These are phyloP conservation scores for Vanderwaltozyma tropicalis DNA, from an alignment of 805 yeast species.

Conservation along the genomic window DNA sequence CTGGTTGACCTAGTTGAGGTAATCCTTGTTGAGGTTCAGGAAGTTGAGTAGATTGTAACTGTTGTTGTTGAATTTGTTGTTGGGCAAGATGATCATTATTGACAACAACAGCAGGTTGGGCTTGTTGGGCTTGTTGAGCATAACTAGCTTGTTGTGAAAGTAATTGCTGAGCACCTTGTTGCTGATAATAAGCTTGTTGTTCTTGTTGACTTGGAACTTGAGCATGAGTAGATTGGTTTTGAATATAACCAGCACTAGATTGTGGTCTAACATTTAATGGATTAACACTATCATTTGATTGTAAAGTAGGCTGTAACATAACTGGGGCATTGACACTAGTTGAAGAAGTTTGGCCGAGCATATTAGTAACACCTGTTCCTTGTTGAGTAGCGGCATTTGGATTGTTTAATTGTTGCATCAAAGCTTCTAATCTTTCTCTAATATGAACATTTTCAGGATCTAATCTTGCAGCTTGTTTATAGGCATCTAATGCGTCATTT, in stretches of 20 bases:
- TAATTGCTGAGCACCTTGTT: not conserved
- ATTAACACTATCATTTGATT: slow-evolving; percentile 21
- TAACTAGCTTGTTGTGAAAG: slow-evolving; percentile 3
- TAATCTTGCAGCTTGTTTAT: slow-evolving; percentile 88
- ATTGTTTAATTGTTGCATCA: slow-evolving; percentile 41
- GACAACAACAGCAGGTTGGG: not conserved
- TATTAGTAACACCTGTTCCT: slow-evolving; percentile 16
- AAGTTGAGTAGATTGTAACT: not conserved
- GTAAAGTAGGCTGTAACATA: slow-evolving; percentile 26
- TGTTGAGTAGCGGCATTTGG: slow-evolving; percentile 3
- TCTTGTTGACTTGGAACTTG: slow-evolving; percentile 4
- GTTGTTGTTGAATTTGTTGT: slow-evolving; percentile 2
- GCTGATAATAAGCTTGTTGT: not conserved
- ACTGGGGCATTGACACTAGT: slow-evolving; percentile 13
- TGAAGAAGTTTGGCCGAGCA: slow-evolving; percentile 6
- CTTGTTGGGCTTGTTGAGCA: slow-evolving; percentile 4
- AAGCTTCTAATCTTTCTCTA: slow-evolving; percentile 81
- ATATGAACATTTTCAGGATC: slow-evolving; percentile 94
- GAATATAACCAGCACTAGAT: not conserved
- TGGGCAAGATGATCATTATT: not conserved
- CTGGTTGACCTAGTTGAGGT: slow-evolving; percentile 2
- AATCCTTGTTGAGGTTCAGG: slow-evolving; percentile 2
- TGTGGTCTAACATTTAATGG: slow-evolving; percentile 23
- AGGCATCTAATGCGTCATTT: slow-evolving; percentile 92
- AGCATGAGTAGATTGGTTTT: slow-evolving; percentile 11